Evolutionary conservation across 768 basidiomycete genomes (phyloP), one percentile per base, ranked within the genome.

Genomic region (Lentinula guzmanii): DNA sequence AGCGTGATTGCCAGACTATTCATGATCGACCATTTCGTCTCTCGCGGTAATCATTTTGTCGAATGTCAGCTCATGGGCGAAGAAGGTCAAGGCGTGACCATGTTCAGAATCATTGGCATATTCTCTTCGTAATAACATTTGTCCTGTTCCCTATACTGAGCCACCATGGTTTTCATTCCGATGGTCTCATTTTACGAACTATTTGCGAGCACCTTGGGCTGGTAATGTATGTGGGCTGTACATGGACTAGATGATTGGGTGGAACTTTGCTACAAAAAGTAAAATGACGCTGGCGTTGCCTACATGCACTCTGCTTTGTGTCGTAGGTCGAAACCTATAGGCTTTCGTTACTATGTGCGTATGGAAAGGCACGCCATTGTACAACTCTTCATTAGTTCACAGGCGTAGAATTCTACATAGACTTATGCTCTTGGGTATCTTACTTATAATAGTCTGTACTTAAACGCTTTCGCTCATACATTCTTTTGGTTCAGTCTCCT

Each of bases 71-170:
- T 97, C 46, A 67, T 90, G 67, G 96, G 96, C 3, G 92, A 95
- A 70, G 94, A 96, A 68, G 94, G 93, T 1, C 77, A 84, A 68
- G 77, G 78, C 58, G 88, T 95, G 7, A 83, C 89, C 7, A 76
- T 84, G 50, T 98, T 98, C 81, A 96, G 91, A 76, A 86, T 98
- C 64, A 82, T 97, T 37, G 96, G 96, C 43, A 81, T 98, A 65
- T 97, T 95, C 71, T 76, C 93, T 48, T 89, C 90, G 56, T 95
- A 72, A 72, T 18, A 48, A 10, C 46, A 24, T 11, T 18, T 3
- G 3, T 28, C 28, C 28, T 28, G 28, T 28, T 3, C 42, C 42
- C 16, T 16, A 16, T 18, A 39, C 37, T 39, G 37, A 9, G 37
- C 37, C 37, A 13, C 37, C 37, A n/a, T 48, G 16, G 28, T 28